Evolutionary conservation across 192 early-diverging fungal species (phyloP).

Genomic region (Entomortierella lignicola): DNA sequence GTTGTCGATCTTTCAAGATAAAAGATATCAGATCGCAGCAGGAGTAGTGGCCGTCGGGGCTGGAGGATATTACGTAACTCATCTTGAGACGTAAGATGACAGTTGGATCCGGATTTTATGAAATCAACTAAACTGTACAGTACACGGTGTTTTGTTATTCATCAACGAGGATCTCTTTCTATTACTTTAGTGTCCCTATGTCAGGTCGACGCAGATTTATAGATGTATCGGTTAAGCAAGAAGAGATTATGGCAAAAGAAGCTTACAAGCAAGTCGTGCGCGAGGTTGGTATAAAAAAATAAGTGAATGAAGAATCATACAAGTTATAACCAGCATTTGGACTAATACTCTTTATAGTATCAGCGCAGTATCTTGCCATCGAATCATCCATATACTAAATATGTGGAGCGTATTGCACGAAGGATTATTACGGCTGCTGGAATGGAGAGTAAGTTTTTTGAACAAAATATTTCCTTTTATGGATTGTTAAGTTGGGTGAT

Average conservation of each 20-base stretch:
- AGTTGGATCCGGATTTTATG: neutral
- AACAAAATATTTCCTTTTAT: neutral
- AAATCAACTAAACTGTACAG: too few relatives aligned
- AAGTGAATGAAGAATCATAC: too few relatives aligned
- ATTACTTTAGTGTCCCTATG: constrained; percentile 68
- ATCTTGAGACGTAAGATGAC: constrained; percentile 69
- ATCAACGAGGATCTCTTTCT: too few relatives aligned
- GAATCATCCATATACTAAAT: constrained; percentile 67
- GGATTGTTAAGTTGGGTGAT: too few relatives aligned
- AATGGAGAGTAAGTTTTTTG: constrained; percentile 58
- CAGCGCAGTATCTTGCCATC: constrained; percentile 73
- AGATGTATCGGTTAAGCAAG: constrained; percentile 67
- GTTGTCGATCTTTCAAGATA: constrained; percentile 23
- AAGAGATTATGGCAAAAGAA: constrained; percentile 72
- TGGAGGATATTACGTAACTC: constrained; percentile 73
- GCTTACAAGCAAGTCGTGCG: constrained; percentile 79
- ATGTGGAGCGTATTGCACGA: constrained; percentile 77
- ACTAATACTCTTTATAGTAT: too few relatives aligned
- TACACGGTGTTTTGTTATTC: too few relatives aligned
- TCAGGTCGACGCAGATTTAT: constrained; percentile 77
- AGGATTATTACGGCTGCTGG: constrained; percentile 78
- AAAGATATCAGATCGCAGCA: constrained; percentile 23
- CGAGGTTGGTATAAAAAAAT: constrained; percentile 40
- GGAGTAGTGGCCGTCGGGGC: constrained; percentile 35
- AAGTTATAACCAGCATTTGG: too few relatives aligned